These are phyloP conservation scores for Blastocystis hominis DNA, from an alignment of 352 stramenopile genomes.

Conservation along the genomic window DNA sequence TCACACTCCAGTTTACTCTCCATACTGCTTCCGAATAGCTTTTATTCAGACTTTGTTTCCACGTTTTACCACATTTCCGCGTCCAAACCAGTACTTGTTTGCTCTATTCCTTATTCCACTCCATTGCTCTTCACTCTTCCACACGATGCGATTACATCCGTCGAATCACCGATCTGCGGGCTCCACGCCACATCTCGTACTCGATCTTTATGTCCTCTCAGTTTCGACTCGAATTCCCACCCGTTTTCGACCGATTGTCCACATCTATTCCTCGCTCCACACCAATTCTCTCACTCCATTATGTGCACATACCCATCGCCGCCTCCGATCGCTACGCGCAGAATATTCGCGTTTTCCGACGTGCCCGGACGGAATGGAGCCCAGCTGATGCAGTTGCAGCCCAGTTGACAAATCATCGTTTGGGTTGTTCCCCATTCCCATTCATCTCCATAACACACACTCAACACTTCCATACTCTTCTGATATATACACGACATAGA, in stretches of 20 bases:
- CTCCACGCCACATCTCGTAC: conserved; percentile 93
- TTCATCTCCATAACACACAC: conserved; percentile 60
- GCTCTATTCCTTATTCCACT: conserved; percentile 65
- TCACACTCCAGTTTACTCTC: conserved; percentile 94
- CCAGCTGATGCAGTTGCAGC: conserved; percentile 91
- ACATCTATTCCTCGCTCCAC: not conserved
- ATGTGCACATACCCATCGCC: conserved; percentile 94
- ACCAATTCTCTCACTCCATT: conserved; percentile 68
- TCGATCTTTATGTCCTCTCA: conserved; percentile 70
- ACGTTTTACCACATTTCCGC: conserved; percentile 67
- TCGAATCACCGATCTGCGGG: conserved; percentile 79
- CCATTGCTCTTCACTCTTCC: conserved; percentile 20
- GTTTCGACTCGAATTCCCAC: conserved; percentile 54
- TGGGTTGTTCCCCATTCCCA: conserved; percentile 82
- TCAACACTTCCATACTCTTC: conserved; percentile 61
- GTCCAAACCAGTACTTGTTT: conserved; percentile 82
- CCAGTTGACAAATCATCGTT: conserved; percentile 70
- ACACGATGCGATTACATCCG: conserved; percentile 82
- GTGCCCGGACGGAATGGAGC: conserved; percentile 74
- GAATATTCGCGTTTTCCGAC: conserved; percentile 50
- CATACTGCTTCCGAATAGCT: conserved; percentile 88
- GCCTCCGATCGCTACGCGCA: conserved; percentile 82
- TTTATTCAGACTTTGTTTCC: conserved; percentile 71
- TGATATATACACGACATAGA: conserved; percentile 72
- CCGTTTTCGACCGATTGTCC: not conserved